phyloP scores from a whole-genome alignment of 2,329 filamentous ascomycete genomes.

The Pestalotiopsis fici region DNA sequence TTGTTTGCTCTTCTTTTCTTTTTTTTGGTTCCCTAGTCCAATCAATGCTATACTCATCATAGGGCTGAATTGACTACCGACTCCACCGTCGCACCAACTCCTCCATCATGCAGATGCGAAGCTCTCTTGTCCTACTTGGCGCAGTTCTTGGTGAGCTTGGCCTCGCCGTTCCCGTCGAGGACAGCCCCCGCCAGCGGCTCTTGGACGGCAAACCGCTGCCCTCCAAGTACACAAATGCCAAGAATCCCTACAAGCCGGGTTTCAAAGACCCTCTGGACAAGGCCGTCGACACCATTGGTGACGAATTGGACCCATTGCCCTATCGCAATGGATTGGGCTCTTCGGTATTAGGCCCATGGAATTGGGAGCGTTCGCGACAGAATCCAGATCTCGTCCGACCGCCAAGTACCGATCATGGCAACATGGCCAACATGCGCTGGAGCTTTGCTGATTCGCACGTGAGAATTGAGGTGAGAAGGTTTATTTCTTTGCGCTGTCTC shows the following conservation, averaged over 20 bases:
- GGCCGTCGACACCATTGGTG: constrained; percentile 61
- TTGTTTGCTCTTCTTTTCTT: background rate
- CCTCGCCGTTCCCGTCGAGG: constrained; percentile 34
- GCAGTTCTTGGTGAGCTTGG: constrained; percentile 23
- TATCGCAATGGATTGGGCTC: constrained; percentile 65
- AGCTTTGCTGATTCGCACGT: constrained; percentile 66
- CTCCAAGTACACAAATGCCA: constrained; percentile 39
- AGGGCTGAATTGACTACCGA: background rate
- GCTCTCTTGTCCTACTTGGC: constrained; percentile 20
- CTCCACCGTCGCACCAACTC: background rate
- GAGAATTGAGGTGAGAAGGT: constrained; percentile 55
- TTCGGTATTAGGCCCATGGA: constrained; percentile 70
- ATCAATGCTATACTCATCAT: background rate
- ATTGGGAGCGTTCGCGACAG: constrained; percentile 66
- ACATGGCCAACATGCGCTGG: constrained; percentile 73
- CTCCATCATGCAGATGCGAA: constrained; percentile 24
- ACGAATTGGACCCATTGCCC: constrained; percentile 65
- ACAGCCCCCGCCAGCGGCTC: constrained; percentile 57
- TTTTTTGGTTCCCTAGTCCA: background rate
- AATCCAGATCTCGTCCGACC: constrained; percentile 73
- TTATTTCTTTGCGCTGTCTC: background rate
- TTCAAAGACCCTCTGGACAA: constrained; percentile 63
- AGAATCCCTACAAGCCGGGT: constrained; percentile 58
- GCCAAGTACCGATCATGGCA: constrained; percentile 72
- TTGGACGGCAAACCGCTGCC: constrained; percentile 49